Conservation (phyloP, 1,139 yeast species). For the Blastobotrys capitulatus region DNA sequence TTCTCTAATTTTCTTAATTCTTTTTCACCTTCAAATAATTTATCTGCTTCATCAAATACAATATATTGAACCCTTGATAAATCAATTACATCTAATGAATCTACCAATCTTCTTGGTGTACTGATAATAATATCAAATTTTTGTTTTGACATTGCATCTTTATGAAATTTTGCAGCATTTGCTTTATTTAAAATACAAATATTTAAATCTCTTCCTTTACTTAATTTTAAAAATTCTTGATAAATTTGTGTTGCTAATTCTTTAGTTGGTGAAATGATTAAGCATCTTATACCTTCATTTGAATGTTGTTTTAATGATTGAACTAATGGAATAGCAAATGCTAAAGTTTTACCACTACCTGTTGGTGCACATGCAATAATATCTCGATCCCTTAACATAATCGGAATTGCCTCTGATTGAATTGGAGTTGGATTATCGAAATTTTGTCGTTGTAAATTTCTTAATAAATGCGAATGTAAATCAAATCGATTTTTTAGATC, state of each 20-base stretch:
- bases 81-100: conserved; percentile 58
- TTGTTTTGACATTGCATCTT: conserved; percentile 47
- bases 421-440: conserved; percentile 87
- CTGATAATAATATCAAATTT: conserved; percentile 79
- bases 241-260: conserved; percentile 85
- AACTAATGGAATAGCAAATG: conserved; percentile 76
- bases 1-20: conserved; percentile 11
- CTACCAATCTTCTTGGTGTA: conserved; percentile 85
- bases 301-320: conserved; percentile 39
- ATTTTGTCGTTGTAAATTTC: conserved; percentile 61
- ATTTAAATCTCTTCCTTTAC: conserved; percentile 47
- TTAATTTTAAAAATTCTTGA: conserved; percentile 58
- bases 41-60: conserved; percentile 94
- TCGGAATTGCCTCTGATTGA: conserved; percentile 82
- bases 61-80: conserved; percentile 64
- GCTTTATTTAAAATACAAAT: conserved; percentile 71
- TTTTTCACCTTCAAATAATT: conserved; percentile 66
- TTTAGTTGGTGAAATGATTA: conserved; percentile 87
- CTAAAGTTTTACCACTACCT: conserved; percentile 89
- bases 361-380: conserved; percentile 89
- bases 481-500: conserved; percentile 67
- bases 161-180: conserved; percentile 62
- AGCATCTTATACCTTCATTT: conserved; percentile 53
- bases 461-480: conserved; percentile 55
- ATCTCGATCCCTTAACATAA: conserved; percentile 59